Evolutionary conservation across 768 basidiomycete genomes (phyloP).

Genomic region (Pleurotus sapidus): DNA sequence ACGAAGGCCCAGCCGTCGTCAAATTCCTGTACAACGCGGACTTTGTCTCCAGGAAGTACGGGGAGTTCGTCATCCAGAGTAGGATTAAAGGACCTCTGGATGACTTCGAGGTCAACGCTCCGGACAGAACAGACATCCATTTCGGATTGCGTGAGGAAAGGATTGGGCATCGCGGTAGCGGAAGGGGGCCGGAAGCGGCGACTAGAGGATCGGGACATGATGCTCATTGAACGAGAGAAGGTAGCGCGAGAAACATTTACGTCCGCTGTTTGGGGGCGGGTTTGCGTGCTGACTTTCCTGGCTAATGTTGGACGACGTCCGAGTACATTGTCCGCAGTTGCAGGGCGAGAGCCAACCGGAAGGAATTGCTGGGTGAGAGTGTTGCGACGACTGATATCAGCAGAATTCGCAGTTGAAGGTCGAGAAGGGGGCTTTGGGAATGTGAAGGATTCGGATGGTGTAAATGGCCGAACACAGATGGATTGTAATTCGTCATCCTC

Average conservation of each 20-base stretch:
- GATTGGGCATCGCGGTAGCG: background rate
- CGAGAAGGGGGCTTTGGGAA: conserved; percentile 5
- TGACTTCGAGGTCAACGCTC: conserved; percentile 36
- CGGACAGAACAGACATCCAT: background rate
- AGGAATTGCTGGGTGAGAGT: background rate
- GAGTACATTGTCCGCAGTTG: conserved; percentile 1
- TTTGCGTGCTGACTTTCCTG: background rate
- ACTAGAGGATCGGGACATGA: conserved; percentile 7
- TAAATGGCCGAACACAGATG: conserved; percentile 4
- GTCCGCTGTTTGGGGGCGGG: conserved; percentile 3
- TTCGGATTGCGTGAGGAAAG: conserved; percentile 2
- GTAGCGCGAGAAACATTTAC: background rate
- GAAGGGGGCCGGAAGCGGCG: conserved; percentile 7
- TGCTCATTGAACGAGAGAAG: conserved; percentile 5
- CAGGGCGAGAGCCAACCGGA: background rate
- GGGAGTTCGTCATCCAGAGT: conserved; percentile 58
- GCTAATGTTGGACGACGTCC: background rate
- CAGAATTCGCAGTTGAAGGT: conserved; percentile 2
- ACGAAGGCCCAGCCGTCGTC: conserved; percentile 74
- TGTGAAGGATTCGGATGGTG: conserved; percentile 1
- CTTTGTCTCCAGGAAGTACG: conserved; percentile 47
- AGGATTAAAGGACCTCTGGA: conserved; percentile 55
- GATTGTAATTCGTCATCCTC: background rate
- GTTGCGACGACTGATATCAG: background rate
- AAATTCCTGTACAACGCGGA: conserved; percentile 52